A percentile compares a stretch with the other conserved stretches of the same genome.
Evolutionary conservation across 1,284 basidiomycete species (phyloP).

Genomic region (Leccinum solheimii): DNA sequence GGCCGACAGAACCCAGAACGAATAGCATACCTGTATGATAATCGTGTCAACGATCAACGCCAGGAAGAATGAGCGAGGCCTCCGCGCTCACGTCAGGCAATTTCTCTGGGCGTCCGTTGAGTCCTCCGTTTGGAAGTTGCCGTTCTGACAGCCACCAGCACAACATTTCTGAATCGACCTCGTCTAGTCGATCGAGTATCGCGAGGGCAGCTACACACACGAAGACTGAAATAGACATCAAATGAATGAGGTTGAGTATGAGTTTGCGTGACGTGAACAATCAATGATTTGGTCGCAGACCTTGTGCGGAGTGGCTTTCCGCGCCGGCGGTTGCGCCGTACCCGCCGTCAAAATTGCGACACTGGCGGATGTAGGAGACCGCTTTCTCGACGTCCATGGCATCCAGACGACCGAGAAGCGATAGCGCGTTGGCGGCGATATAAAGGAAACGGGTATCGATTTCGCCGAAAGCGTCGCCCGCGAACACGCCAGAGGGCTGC

Average conservation of each 20-base stretch:
- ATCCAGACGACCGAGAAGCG: slow-evolving; percentile 74
- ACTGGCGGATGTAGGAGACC: slow-evolving; percentile 71
- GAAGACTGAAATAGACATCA: slow-evolving; percentile 61
- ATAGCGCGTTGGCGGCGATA: slow-evolving; percentile 81
- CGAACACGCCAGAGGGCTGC: slow-evolving; percentile 68
- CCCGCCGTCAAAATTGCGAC: slow-evolving; percentile 94
- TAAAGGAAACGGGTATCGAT: slow-evolving; percentile 91
- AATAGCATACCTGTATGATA: slow-evolving; percentile 84
- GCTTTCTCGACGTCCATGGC: slow-evolving; percentile 66
- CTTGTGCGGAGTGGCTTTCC: slow-evolving; percentile 92
- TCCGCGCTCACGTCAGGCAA: slow-evolving; percentile 84
- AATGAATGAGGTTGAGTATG: neutral
- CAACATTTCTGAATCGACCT: slow-evolving; percentile 73
- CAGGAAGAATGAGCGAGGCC: neutral
- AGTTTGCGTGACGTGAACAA: neutral
- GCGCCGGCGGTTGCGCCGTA: slow-evolving; percentile 85
- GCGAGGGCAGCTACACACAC: slow-evolving; percentile 87
- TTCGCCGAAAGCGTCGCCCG: slow-evolving; percentile 90
- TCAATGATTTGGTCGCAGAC: slow-evolving; percentile 44
- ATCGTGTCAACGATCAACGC: neutral
- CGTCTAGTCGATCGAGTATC: slow-evolving; percentile 81
- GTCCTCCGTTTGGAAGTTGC: slow-evolving; percentile 89
- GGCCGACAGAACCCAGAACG: slow-evolving; percentile 93
- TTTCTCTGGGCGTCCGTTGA: slow-evolving; percentile 97
- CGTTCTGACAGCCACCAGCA: slow-evolving; percentile 94